These are phyloP conservation scores for Candida sanyaensis DNA, from an alignment of 1,139 yeast species.

Conservation along the genomic window DNA sequence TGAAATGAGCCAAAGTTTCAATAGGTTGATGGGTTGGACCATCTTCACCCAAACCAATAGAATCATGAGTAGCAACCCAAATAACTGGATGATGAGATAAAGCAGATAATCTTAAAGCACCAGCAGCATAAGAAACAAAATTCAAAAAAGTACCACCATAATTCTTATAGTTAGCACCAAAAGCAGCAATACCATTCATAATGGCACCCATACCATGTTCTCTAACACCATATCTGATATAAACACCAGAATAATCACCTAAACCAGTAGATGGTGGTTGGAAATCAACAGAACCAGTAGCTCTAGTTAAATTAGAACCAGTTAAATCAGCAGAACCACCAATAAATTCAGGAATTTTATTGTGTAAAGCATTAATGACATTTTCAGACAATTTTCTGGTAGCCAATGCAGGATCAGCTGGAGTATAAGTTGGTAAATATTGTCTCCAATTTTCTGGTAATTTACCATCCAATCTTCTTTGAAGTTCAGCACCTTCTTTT, in stretches of 20 bases:
- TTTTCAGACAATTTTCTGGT: constrained; percentile 94
- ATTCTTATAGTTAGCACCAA: constrained; percentile 88
- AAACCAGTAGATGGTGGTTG: constrained; percentile 82
- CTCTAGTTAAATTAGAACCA: constrained; percentile 95
- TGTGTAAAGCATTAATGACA: constrained; percentile 66
- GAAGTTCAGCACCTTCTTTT: constrained; percentile 74
- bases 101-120: constrained; percentile 95
- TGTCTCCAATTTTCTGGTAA: constrained; percentile 86
- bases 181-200: constrained; percentile 96
- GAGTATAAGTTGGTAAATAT: constrained; percentile 75
- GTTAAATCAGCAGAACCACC: constrained; percentile 99
- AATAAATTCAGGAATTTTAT: constrained; percentile 79
- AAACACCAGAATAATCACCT: constrained; percentile 91
- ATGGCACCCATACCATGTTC: constrained; percentile 99
- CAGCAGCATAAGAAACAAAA: constrained; percentile 97
- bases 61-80: constrained; percentile 99
- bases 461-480: constrained; percentile 78
- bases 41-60: constrained; percentile 99
- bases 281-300: constrained; percentile 83
- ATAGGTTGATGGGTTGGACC: constrained; percentile 99
- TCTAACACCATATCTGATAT: constrained; percentile 98
- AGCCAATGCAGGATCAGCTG: constrained; percentile 82
- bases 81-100: constrained; percentile 90
- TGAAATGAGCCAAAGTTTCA: constrained; percentile 96
- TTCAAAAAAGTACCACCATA: constrained; percentile 98